A percentile compares a stretch with the other conserved stretches of the same genome.
Conservation (phyloP, 306 rosid species). For the Acacia acuminata region DNA sequence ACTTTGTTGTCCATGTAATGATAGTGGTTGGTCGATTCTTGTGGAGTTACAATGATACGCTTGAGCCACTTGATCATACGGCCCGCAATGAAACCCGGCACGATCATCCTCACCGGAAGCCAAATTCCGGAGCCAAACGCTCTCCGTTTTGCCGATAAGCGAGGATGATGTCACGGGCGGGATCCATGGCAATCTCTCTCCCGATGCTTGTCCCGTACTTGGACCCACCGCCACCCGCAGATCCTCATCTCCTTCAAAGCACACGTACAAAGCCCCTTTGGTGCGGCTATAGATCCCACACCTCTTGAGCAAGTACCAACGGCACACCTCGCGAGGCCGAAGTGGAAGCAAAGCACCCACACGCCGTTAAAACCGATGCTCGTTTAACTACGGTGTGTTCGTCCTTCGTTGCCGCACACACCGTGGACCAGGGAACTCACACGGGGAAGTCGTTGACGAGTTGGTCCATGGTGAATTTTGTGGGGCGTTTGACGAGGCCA, state of each 20-base stretch:
- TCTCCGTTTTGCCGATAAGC: constrained; percentile 87
- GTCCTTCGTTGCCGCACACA: constrained; percentile 85
- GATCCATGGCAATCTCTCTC: constrained; percentile 71
- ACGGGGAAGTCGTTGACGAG: constrained; percentile 49
- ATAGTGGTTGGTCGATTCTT: constrained; percentile 57
- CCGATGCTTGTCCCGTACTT: constrained; percentile 69
- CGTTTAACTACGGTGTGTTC: constrained; percentile 75
- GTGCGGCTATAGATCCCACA: constrained; percentile 53
- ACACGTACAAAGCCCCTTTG: constrained; percentile 59
- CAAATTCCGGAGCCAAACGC: constrained; percentile 63
- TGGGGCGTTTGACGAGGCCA: constrained; percentile 64
- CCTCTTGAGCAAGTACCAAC: constrained; percentile 47
- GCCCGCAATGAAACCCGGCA: constrained; percentile 79
- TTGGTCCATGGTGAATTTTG: constrained; percentile 63
- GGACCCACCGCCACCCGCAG: constrained; percentile 81
- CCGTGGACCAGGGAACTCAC: constrained; percentile 59
- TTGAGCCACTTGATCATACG: constrained; percentile 90
- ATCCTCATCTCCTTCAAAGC: constrained; percentile 82
- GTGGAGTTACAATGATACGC: constrained; percentile 63
- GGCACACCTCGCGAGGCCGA: constrained; percentile 75
- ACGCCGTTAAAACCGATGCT: constrained; percentile 84
- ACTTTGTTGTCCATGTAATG: constrained; percentile 73
- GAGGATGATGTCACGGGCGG: constrained; percentile 66
- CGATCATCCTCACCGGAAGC: constrained; percentile 68
- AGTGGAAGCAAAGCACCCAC: constrained; percentile 61